These are phyloP conservation scores for Diaporthe nobilis DNA, from an alignment of 2,329 filamentous ascomycete genomes.

Conservation along the genomic window DNA sequence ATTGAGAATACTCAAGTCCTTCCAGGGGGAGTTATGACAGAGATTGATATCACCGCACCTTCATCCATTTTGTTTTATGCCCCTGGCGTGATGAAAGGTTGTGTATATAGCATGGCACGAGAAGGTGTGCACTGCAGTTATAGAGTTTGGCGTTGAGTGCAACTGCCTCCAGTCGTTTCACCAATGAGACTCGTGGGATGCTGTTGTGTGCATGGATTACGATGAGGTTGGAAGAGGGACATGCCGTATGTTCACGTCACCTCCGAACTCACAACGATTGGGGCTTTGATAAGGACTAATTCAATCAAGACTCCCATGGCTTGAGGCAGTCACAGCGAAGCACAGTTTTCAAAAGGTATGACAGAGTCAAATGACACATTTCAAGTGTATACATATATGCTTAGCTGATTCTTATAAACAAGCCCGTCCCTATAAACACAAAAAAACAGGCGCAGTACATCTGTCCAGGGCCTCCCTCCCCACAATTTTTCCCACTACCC, in stretches of 20 bases:
- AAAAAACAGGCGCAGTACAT: not conserved
- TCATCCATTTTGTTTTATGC: not conserved
- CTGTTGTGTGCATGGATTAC: not conserved
- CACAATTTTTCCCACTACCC: not conserved
- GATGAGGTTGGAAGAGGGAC: not conserved
- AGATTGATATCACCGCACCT: not conserved
- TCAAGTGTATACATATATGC: not conserved
- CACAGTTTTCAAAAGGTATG: not conserved
- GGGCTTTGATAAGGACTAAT: not conserved
- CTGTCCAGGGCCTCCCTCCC: not conserved
- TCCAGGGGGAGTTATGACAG: not conserved
- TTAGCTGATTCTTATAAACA: not conserved
- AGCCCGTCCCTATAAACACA: not conserved
- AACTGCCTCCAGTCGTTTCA: not conserved
- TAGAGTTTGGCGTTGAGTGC: not conserved
- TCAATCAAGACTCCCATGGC: not conserved
- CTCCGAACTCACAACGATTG: not conserved
- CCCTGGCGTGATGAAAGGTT: not conserved
- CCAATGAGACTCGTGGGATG: not conserved
- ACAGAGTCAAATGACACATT: not conserved
- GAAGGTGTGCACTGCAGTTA: not conserved
- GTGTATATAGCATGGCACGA: not conserved
- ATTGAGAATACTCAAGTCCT: not conserved
- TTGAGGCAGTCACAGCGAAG: not conserved
- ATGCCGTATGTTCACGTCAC: not conserved